phyloP scores from a whole-genome alignment of 805 yeast genomes.

The Ogataea neopini region DNA sequence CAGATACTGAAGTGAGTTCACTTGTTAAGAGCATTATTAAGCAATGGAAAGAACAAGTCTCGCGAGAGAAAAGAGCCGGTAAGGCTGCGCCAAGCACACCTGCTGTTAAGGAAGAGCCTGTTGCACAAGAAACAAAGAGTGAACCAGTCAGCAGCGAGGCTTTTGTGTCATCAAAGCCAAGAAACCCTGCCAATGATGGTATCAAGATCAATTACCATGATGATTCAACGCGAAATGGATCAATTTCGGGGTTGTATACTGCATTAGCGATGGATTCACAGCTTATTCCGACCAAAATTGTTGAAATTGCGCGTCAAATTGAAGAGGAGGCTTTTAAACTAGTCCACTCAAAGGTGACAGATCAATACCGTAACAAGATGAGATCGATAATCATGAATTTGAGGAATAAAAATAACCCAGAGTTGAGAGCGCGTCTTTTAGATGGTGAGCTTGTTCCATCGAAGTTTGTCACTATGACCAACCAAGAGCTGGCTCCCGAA shows the following conservation, averaged over 20 bases:
- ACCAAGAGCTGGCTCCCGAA: constrained; percentile 96
- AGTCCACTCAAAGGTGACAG: constrained; percentile 57
- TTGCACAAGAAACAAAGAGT: constrained; percentile 13
- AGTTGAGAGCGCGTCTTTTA: constrained; percentile 67
- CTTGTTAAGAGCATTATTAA: constrained; percentile 82
- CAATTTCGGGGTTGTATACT: constrained; percentile 80
- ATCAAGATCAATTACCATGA: constrained; percentile 68
- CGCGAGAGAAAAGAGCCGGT: constrained; percentile 51
- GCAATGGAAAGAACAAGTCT: constrained; percentile 88
- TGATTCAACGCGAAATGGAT: constrained; percentile 80
- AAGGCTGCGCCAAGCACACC: constrained; percentile 11
- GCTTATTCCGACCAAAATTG: constrained; percentile 49
- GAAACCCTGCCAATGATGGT: constrained; percentile 82
- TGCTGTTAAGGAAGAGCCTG: constrained; percentile 14
- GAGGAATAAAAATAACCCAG: constrained; percentile 87
- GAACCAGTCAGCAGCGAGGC: constrained; percentile 30
- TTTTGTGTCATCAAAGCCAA: constrained; percentile 53
- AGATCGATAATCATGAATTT: constrained; percentile 85
- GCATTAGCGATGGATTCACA: constrained; percentile 83
- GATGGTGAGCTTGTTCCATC: constrained; percentile 66
- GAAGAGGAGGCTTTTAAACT: constrained; percentile 69
- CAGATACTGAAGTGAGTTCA: constrained; percentile 64
- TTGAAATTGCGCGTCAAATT: constrained; percentile 65
- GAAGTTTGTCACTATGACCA: constrained; percentile 74
- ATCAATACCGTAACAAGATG: constrained; percentile 75